A percentile compares a stretch with the other conserved stretches of the same genome.
phyloP scores from a whole-genome alignment of 345 rosid species.

The Lepidium aucheri region DNA sequence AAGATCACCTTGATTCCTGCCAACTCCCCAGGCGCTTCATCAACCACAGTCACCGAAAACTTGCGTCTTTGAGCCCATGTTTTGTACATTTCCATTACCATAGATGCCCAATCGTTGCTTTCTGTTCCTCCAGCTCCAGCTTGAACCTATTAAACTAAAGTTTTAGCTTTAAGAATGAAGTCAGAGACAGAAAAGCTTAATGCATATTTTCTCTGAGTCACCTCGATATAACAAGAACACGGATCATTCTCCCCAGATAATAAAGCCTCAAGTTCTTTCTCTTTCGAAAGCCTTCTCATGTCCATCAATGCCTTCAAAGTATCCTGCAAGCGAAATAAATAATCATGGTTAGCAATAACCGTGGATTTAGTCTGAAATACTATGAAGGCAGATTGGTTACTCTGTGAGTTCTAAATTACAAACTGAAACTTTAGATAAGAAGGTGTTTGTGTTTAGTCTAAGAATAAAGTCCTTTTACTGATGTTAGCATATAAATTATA shows the following conservation, averaged over 20 bases:
- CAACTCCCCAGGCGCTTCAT: conserved; percentile 85
- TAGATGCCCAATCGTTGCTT: conserved; percentile 96
- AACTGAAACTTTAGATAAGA: neutral
- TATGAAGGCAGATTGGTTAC: neutral
- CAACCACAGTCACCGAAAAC: conserved; percentile 55
- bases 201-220: conserved; percentile 11
- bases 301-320: conserved; percentile 50
- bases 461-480: no score
- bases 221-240: conserved; percentile 84
- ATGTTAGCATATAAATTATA: neutral
- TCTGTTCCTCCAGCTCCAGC: conserved; percentile 99
- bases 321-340: conserved; percentile 40
- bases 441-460: no score
- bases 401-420: neutral
- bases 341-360: neutral
- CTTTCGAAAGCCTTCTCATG: conserved; percentile 78
- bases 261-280: conserved; percentile 89
- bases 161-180: neutral
- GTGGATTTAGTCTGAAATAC: neutral
- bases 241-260: conserved; percentile 73
- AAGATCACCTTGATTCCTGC: conserved; percentile 85
- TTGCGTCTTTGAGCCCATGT: conserved; percentile 71
- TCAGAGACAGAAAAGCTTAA: conserved; percentile 1
- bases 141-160: conserved; percentile 52
- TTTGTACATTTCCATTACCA: conserved; percentile 94